These are phyloP conservation scores for Peniophora sp. DNA, from an alignment of 1,284 basidiomycete species.

Conservation along the genomic window DNA sequence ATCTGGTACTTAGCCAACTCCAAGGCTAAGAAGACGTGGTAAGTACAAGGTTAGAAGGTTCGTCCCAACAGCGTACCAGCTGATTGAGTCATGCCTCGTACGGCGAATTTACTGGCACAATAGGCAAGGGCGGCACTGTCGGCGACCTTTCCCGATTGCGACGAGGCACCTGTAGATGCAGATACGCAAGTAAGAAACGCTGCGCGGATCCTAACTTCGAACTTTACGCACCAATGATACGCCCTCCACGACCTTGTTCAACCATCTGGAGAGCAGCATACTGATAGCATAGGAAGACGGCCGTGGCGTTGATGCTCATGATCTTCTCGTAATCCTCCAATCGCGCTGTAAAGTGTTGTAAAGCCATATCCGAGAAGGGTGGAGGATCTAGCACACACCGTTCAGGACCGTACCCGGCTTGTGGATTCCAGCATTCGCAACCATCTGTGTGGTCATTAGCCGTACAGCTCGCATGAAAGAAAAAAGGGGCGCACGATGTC, in stretches of 20 bases:
- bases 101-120: constrained; percentile 33
- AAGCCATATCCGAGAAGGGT: not conserved
- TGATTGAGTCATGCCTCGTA: constrained; percentile 30
- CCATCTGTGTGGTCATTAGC: constrained; percentile 15
- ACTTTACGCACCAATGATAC: constrained; percentile 22
- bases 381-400: not conserved
- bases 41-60: not conserved
- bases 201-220: too few species aligned
- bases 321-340: constrained; percentile 15
- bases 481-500: constrained; percentile 12
- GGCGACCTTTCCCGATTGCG: constrained; percentile 12
- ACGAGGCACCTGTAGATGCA: not conserved
- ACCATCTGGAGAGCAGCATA: constrained; percentile 22
- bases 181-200: not conserved
- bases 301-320: constrained; percentile 18
- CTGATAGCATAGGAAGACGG: constrained; percentile 22
- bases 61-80: constrained; percentile 13
- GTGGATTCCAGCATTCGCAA: constrained; percentile 23
- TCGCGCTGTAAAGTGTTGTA: not conserved
- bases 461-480: too few species aligned
- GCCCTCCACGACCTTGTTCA: constrained; percentile 22
- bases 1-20: not conserved
- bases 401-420: constrained; percentile 5
- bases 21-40: not conserved
- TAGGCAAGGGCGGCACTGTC: constrained; percentile 16